Evolutionary conservation across 2,329 filamentous ascomycete genomes (phyloP), one percentile per base, ranked within the genome.

Genomic region (Orbilia oligospora): DNA sequence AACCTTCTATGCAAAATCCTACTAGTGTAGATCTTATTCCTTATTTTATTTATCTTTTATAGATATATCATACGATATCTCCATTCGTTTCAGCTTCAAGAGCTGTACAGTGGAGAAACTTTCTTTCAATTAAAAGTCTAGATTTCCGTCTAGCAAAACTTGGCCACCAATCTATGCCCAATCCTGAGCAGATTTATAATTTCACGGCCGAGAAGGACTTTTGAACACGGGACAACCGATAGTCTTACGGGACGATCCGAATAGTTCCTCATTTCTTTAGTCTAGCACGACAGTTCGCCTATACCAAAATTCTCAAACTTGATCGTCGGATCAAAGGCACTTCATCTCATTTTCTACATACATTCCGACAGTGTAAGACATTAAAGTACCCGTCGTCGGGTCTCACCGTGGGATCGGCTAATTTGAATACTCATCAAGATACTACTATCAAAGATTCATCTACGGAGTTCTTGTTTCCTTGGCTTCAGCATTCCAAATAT

Each of bases 301-400:
- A 44, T 44, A 61, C n/a, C 36, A 38, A 36, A 61, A 20, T 12
- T 44, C n/a, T 20, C n/a, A 1, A 9, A 2, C 5, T 61, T 38
- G n/a, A 44, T 24, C 56, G 56, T 24, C 56, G 56, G 56, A 44
- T 44, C 56, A 61, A 61, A 27, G 56, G 56, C 41, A n/a, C 33
- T 5, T 58, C n/a, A 38, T 58, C 38, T 27, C 27, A 33, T 36
- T 20, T 20, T 12, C 53, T 58, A 22, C 53, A 44, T 61, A 61
- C 44, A 38, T 61, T 61, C 56, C 56, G 20, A 18, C 56, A 61
- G 24, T 27, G 20, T 24, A 3, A 44, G 56, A 61, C 36, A 44
- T 44, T 41, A 61, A 61, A 61, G 56, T 61, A 30, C 36, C 56
- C 56, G 56, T 61, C 56, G 33, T 18, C 56, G 36, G 56, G 56